Evolutionary conservation across 2,329 filamentous ascomycete species (phyloP), one percentile per base, ranked within the genome.

Genomic region (Zymoseptoria brevis): DNA sequence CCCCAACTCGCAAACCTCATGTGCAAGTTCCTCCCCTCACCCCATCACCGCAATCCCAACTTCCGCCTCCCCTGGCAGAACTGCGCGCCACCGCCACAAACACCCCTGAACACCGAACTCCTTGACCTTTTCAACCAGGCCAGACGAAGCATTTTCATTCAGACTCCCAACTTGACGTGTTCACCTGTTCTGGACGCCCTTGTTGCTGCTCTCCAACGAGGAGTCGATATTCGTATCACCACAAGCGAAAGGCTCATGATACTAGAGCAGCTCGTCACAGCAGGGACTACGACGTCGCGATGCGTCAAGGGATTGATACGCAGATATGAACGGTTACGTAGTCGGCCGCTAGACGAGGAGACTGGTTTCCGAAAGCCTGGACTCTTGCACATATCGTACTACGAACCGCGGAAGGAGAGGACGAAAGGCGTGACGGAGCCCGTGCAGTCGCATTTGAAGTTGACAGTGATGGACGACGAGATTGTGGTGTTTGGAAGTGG

Each of bases 111-210:
- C 61, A 75, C 77, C 1, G 85, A 86, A 35, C 70, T 90, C 7
- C 75, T 89, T 1, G 81, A 80, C 0, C 74, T 89, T 0, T 77
- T 92, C 49, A 72, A 76, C 1, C 80, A 78, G 51, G 87, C 89
- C 0, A 75, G 78, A 30, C 75, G 70, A 9, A 77, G 75, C 16
- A 85, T 94, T 56, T 85, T 83, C 60, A 80, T 94, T 3, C 83
- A 91, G 64, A 91, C 89, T 0, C 90, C 90, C 0, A 95, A 94
- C 59, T 69, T 94, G 1, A 95, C 90, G 0, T 84, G 84, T 0
- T 77, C 79, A 53, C 80, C 87, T 0, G 83, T 89, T 0, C 74
- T 91, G 0, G 73, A 80, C 0, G 83, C 82, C 0, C 71, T 95
- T 0, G 65, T 87, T 0, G 75, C 75, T 0, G 87, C 87, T 0